Percentiles rank a stretch among this genome's conserved stretches.
Conservation (phyloP, 129 eudicot species). For the Pittosporum tobira region DNA sequence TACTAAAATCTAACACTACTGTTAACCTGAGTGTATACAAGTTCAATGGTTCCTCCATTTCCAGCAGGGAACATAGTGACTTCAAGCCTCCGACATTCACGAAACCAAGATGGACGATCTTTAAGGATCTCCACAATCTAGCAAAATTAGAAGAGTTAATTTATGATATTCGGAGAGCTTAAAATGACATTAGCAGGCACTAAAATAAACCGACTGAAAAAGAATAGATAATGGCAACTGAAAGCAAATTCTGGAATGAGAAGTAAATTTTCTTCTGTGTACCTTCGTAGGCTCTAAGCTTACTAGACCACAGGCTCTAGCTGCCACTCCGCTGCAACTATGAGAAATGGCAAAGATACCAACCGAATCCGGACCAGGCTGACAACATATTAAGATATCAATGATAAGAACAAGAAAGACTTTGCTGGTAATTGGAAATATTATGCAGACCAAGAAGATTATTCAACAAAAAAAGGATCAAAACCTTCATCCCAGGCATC, state of each 20-base stretch:
- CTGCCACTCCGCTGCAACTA: slow-evolving; percentile 95
- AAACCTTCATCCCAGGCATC: slow-evolving; percentile 99
- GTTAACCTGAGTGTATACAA: slow-evolving; percentile 74
- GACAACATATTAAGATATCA: slow-evolving; percentile 13
- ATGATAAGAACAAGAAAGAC: not conserved
- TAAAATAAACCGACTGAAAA: not conserved
- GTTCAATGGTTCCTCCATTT: slow-evolving; percentile 94
- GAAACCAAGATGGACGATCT: slow-evolving; percentile 97
- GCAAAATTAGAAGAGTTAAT: not conserved
- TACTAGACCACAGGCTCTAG: slow-evolving; percentile 97
- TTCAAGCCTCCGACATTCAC: slow-evolving; percentile 93
- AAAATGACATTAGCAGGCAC: not conserved
- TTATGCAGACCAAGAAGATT: not conserved
- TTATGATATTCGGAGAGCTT: not conserved
- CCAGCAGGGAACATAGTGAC: slow-evolving; percentile 86
- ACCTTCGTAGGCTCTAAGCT: slow-evolving; percentile 90
- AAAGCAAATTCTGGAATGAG: not conserved
- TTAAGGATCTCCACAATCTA: slow-evolving; percentile 94
- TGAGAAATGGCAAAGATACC: slow-evolving; percentile 96
- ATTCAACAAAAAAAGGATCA: not conserved
- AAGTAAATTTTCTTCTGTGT: not conserved
- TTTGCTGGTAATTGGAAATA: not conserved
- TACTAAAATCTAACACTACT: not conserved
- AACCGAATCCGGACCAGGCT: slow-evolving; percentile 99
- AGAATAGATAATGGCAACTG: not conserved